These are phyloP conservation scores for Chamaecrista fasciculata DNA, from an alignment of 306 rosid genomes.

Conservation along the genomic window DNA sequence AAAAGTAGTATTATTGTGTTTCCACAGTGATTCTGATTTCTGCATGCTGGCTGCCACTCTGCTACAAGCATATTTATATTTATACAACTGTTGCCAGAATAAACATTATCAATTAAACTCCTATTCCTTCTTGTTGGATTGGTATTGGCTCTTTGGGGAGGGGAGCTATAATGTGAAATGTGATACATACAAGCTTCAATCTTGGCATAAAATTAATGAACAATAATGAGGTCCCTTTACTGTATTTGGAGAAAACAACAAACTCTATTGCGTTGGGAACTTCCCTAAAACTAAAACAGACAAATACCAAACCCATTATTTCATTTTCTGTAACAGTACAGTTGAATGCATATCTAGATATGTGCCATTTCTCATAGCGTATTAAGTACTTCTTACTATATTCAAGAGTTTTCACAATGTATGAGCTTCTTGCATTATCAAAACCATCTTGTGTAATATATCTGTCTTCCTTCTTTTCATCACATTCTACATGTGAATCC, in stretches of 20 bases:
- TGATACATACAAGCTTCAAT: neutral
- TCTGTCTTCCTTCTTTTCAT: neutral
- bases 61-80: neutral
- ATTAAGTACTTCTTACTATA: neutral
- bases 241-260: slow-evolving; percentile 17
- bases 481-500: neutral
- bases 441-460: neutral
- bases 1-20: slow-evolving; percentile 44
- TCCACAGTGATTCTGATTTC: slow-evolving; percentile 13
- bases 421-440: neutral
- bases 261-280: slow-evolving; percentile 17
- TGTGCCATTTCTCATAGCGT: neutral
- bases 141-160: neutral
- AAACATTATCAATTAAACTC: slow-evolving; percentile 22
- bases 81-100: slow-evolving; percentile 40
- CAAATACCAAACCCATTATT: neutral
- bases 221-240: neutral
- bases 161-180: slow-evolving; percentile 26
- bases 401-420: neutral
- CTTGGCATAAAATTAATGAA: slow-evolving; percentile 12
- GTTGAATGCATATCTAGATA: neutral
- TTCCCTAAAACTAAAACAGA: slow-evolving; percentile 3
- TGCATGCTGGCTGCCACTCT: slow-evolving; percentile 33
- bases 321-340: neutral
- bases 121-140: neutral